These are phyloP conservation scores for Candida pseudoviswanathii DNA, from an alignment of 1,139 yeast genomes.

Conservation along the genomic window DNA sequence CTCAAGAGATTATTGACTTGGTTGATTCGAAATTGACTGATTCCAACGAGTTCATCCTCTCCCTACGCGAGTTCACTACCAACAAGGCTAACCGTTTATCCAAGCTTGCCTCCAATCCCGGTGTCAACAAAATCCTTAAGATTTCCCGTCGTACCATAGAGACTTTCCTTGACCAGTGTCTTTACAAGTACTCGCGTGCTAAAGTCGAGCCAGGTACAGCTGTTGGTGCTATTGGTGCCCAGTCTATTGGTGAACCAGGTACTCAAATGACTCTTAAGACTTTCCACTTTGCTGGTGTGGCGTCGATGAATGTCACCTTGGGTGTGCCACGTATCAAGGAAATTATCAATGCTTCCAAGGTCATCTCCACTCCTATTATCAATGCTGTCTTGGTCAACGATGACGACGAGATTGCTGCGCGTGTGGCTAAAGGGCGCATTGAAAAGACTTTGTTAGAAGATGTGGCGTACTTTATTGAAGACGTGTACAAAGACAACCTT, in stretches of 20 bases:
- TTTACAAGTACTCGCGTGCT: constrained; percentile 83
- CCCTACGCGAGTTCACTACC: constrained; percentile 50
- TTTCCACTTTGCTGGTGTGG: constrained; percentile 99
- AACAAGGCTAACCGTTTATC: constrained; percentile 63
- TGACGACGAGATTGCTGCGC: constrained; percentile 94
- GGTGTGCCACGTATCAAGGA: constrained; percentile 99
- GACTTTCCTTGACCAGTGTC: constrained; percentile 75
- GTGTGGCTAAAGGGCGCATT: constrained; percentile 96
- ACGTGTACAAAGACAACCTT: constrained; percentile 81
- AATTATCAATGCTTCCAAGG: constrained; percentile 94
- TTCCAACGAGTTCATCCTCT: constrained; percentile 67
- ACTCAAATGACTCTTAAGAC: constrained; percentile 99
- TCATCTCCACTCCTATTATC: constrained; percentile 94
- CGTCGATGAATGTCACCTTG: constrained; percentile 96
- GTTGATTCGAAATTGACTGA: constrained; percentile 65
- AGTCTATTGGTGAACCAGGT: constrained; percentile 99
- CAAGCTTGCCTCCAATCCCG: constrained; percentile 22
- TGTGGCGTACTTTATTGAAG: constrained; percentile 87
- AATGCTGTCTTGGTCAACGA: constrained; percentile 92
- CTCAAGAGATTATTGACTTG: constrained; percentile 64
- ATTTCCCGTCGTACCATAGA: constrained; percentile 62
- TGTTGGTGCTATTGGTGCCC: constrained; percentile 99
- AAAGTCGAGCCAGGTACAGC: constrained; percentile 99
- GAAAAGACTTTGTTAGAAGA: constrained; percentile 90
- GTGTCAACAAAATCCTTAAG: constrained; percentile 70